Conservation (phyloP, 2,329 filamentous ascomycete genomes). For the Emergomyces pasteurianus region DNA sequence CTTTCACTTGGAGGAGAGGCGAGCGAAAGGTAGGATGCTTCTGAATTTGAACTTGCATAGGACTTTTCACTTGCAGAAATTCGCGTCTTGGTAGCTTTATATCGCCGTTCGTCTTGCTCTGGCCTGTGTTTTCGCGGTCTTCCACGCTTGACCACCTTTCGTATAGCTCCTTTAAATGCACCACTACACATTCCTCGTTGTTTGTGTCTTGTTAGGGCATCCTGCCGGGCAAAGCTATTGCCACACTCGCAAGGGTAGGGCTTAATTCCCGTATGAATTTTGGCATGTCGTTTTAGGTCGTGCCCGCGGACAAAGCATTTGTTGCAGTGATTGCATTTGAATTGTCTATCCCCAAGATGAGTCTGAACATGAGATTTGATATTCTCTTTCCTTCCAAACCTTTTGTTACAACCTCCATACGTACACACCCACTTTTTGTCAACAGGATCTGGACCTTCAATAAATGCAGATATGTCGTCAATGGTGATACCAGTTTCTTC, state of each 20-base stretch:
- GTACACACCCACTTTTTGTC: constrained; percentile 70
- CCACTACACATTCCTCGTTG: constrained; percentile 96
- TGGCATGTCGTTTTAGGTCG: constrained; percentile 91
- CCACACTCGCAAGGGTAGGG: constrained; percentile 91
- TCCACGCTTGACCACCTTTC: constrained; percentile 55
- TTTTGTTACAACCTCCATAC: constrained; percentile 70
- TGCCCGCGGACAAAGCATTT: constrained; percentile 97
- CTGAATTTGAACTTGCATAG: constrained; percentile 24
- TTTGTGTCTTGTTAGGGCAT: constrained; percentile 84
- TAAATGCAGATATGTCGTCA: constrained; percentile 70
- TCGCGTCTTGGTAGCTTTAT: constrained; percentile 45
- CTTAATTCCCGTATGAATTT: constrained; percentile 94
- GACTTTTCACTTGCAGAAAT: constrained; percentile 26
- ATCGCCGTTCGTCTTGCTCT: constrained; percentile 45
- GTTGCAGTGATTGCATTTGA: constrained; percentile 80
- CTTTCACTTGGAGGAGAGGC: constrained; percentile 31
- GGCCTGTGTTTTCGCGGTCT: constrained; percentile 52
- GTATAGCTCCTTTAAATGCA: constrained; percentile 70
- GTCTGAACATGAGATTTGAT: constrained; percentile 98
- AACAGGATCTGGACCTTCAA: constrained; percentile 56
- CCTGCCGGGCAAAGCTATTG: constrained; percentile 87
- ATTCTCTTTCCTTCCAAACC: constrained; percentile 95
- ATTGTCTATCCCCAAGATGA: constrained; percentile 91
- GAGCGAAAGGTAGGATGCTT: constrained; percentile 25
- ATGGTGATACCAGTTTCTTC: constrained; percentile 73